Evolutionary conservation across 164 flowering plant genomes (phyloP).

Genomic region (Annona cherimola): DNA sequence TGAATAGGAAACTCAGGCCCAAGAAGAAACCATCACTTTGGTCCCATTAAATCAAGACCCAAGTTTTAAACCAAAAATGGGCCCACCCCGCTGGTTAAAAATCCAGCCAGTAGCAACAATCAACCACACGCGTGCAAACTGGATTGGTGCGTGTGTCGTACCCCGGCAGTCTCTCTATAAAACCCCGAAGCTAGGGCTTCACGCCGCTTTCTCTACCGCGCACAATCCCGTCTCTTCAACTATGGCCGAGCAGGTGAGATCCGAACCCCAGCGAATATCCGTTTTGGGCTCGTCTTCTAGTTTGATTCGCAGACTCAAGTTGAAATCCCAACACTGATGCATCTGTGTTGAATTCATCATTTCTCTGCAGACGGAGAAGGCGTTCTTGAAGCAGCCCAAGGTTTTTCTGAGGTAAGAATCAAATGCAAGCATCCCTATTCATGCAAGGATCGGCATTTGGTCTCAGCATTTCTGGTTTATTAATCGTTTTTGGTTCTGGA

Average conservation of each 20-base stretch:
- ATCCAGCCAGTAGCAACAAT: no score
- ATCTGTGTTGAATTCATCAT: background rate
- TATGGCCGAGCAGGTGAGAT: conserved; percentile 14
- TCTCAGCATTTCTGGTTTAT: background rate
- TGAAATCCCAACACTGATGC: background rate
- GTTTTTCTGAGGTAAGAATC: conserved; percentile 17
- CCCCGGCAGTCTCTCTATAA: background rate
- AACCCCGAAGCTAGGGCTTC: background rate
- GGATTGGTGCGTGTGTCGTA: no score
- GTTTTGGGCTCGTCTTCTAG: background rate
- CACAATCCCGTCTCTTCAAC: background rate
- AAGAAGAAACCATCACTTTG: no score
- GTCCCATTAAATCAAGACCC: no score
- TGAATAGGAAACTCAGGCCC: no score
- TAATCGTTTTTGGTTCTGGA: background rate
- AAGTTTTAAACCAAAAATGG: no score
- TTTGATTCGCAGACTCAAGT: no score
- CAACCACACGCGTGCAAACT: no score
- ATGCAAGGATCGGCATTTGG: background rate
- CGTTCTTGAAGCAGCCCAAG: conserved; percentile 22
- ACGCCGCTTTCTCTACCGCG: background rate
- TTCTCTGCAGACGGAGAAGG: conserved; percentile 19
- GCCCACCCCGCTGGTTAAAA: no score
- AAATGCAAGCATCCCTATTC: no score
- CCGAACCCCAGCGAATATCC: background rate